Evolutionary conservation across 228 moss, liverwort and hornwort genomes (phyloP), one percentile per base, ranked within the genome.

Genomic region (Sphagnum fallax): DNA sequence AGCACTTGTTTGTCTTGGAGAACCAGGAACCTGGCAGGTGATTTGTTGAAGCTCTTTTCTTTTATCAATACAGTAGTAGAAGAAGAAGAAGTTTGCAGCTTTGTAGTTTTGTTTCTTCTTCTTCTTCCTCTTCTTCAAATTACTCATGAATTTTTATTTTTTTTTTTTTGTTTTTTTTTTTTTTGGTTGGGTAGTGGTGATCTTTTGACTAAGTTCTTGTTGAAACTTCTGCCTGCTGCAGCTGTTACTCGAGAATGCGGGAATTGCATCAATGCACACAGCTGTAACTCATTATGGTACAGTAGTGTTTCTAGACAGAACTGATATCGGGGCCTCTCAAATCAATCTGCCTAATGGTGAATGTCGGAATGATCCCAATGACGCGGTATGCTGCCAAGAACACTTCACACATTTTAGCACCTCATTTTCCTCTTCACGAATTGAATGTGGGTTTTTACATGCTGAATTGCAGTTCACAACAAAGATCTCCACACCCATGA

Each of bases 261-360:
- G 92, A 50, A 80, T 93, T 66, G 9, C 92, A 50, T 73, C 88
- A n/a, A 93, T 93, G 90, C 92, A 90, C 72, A 78, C 88, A 10
- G 78, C 76, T 52, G 88, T 90, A 9, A 83, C 84, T 51, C 81
- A 68, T 63, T 75, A 66, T 8, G 88, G 83, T 16, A 87, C 84
- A 4, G 83, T 87, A 67, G 57, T 93, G 8, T 66, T 93, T 32
- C 74, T 93, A 6, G 92, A 93, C 74, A 79, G 92, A 49, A 93
- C 90, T 51, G 69, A 93, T 60, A 66, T 90, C 6, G 92, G 92
- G 4, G 67, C 83, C 5, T 90, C 92, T 6, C 77, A 87, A 64
- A 93, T 93, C 62, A 63, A 68, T 10, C 75, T 93, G n/a, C 77
- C 90, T 10, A 66, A 79, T 32, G 92, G 92, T 10, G 9, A 62